phyloP scores from a whole-genome alignment of 78 protist genomes.

The Isochrysis galbana region DNA sequence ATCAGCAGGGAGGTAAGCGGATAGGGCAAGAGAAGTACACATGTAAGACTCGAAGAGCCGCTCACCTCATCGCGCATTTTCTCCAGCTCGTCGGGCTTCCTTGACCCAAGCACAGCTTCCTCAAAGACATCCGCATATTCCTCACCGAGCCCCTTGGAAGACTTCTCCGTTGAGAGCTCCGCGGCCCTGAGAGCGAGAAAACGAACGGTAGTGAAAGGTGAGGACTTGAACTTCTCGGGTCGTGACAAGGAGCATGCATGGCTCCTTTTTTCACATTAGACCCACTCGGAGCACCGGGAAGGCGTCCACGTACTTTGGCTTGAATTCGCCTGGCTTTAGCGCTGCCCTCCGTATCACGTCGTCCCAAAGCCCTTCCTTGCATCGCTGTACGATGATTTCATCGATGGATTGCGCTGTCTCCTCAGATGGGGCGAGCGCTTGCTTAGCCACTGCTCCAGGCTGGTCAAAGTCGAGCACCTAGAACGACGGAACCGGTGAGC shows the following conservation, averaged over 20 bases:
- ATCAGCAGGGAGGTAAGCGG: too few species aligned
- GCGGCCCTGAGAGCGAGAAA: neutral
- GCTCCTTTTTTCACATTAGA: neutral
- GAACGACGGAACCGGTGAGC: too few species aligned
- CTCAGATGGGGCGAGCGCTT: conserved; percentile 56
- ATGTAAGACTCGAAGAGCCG: too few species aligned
- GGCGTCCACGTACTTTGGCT: neutral
- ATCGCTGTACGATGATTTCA: conserved; percentile 59
- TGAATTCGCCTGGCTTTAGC: neutral
- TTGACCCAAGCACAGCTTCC: conserved; percentile 54
- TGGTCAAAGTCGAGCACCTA: conserved; percentile 64
- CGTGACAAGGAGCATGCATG: neutral
- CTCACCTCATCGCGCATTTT: conserved; percentile 36
- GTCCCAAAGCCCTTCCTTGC: neutral
- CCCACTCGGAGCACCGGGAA: neutral
- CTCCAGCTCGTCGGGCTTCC: conserved; percentile 33
- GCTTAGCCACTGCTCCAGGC: neutral
- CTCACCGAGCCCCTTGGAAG: neutral
- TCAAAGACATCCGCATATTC: neutral
- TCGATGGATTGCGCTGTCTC: conserved; percentile 49
- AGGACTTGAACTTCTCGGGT: neutral
- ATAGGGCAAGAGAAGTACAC: too few species aligned
- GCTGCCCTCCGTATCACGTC: neutral
- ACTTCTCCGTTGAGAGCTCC: neutral
- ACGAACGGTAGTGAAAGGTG: too few species aligned